Evolutionary conservation across 2,329 filamentous ascomycete species (phyloP), one percentile per base, ranked within the genome.

Genomic region (Diaporthe citriasiana): DNA sequence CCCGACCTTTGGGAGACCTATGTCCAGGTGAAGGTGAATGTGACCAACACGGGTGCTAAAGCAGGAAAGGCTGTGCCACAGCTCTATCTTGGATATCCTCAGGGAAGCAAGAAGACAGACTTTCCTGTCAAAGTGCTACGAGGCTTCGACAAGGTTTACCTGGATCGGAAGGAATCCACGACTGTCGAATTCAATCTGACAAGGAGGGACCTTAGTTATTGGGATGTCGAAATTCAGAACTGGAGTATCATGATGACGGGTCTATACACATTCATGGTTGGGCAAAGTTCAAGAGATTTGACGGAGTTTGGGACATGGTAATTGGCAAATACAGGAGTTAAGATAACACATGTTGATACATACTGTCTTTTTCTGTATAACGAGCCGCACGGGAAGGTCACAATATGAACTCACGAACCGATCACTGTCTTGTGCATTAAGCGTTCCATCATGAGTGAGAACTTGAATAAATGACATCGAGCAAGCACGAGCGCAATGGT

Each of bases 131-230:
- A 88, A 72, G 90, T 92, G n/a, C 85, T 95, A 27, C 89, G 93
- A 19, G 93, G 93, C 40, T 95, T 95, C 79, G 91, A 93, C 76
- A 95, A 95, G 84, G 84, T 93, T 3, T 81, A 84, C 35, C 82
- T 95, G 22, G 83, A 86, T 5, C 85, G 87, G 0, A 90, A 89
- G 0, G 85, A 90, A 79, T 87, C 82, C 4, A 82, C 82, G 73
- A 86, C 82, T 0, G 87, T 94, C 0, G 85, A 86, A 27, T 86
- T 95, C 77, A 83, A 84, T 0, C 77, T 95, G 72, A 93, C 88
- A 9, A 87, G 93, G 73, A 89, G 92, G 78, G 93, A 95, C 79
- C 73, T 95, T 72, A 94, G 93, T 77, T 92, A 93, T 59, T 95
- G 93, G 93, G 92, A 93, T 79, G 88, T 90, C 0, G 82, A 84